Conservation (phyloP, 495 filamentous ascomycete species). For the Pseudomonodictys pantanalensis region DNA sequence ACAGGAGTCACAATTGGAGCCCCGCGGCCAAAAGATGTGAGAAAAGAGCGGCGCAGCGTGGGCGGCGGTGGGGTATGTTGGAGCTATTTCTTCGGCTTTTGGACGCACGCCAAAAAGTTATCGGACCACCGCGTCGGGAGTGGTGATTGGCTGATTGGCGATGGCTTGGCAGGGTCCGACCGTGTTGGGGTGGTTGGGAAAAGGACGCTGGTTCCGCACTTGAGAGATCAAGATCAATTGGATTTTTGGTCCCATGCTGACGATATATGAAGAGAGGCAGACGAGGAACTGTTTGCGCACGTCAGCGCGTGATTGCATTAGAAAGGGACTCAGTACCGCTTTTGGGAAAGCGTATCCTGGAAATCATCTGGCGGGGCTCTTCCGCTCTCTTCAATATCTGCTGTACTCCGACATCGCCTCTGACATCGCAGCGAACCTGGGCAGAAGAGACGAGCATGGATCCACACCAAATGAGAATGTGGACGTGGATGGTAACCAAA, state of each 20-base stretch:
- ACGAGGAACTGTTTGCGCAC: too few species aligned
- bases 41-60: not conserved
- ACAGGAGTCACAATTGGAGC: not conserved
- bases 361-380: conserved; percentile 8
- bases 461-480: not conserved
- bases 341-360: conserved; percentile 25
- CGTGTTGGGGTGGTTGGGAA: not conserved
- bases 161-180: conserved; percentile 27
- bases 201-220: conserved; percentile 5
- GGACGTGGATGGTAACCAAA: too few species aligned
- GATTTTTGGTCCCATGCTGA: too few species aligned
- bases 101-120: conserved; percentile 6
- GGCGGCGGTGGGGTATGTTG: not conserved
- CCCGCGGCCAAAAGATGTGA: not conserved
- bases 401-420: not conserved
- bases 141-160: conserved; percentile 10
- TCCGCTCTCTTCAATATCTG: not conserved
- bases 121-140: not conserved
- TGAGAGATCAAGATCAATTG: not conserved
- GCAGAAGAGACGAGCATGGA: not conserved
- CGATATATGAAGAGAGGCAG: too few species aligned
- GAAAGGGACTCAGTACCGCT: conserved; percentile 6
- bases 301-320: too few species aligned
- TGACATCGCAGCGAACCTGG: not conserved
- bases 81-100: not conserved